Evolutionary conservation across 2,329 filamentous ascomycete genomes (phyloP), one percentile per base, ranked within the genome.

Genomic region (Sclerotinia trifoliorum): DNA sequence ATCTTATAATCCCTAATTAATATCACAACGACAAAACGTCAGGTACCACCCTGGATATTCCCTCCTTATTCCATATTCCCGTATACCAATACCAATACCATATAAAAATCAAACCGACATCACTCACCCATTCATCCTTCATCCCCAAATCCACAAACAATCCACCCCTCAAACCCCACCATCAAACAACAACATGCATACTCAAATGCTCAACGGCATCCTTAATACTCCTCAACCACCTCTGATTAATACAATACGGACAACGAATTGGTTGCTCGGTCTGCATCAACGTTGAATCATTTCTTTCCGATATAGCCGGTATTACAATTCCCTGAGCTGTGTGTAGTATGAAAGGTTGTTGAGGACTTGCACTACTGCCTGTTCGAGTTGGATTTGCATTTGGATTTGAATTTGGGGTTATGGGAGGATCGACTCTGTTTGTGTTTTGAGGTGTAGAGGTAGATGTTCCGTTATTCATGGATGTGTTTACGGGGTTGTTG

Each of bases 161-260:
- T 32, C 35, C 35, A 35, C 7, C 35, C 35, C 10, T 13, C 11
- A 8, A 39, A 24, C 1, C 55, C 3, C 19, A 5, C 39, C 19
- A 51, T 71, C 60, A 74, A 52, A 77, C 75, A 17, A 75, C 74
- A 68, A 77, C 76, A 70, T 77, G 76, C 76, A 77, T 77, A 70
- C 74, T 75, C 75, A 77, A 76, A 69, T 77, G 76, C 57, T 77
- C 75, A 4, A 77, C 76, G 29, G 76, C 76, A 70, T 77, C 76
- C 67, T 75, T 75, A 29, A 77, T 75, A 66, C 71, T 76, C 49
- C 71, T 72, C 72, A 77, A 73, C 75, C 75, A 77, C 49, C 76
- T 68, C 67, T 73, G 71, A 68, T 77, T 77, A 26, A 76, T 71
- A 69, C 76, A 77, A 68, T 75, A 77, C 21, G 76, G 76, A 69